These are phyloP conservation scores for Backusella circina DNA, from an alignment of 192 early-diverging fungal species.

Conservation along the genomic window DNA sequence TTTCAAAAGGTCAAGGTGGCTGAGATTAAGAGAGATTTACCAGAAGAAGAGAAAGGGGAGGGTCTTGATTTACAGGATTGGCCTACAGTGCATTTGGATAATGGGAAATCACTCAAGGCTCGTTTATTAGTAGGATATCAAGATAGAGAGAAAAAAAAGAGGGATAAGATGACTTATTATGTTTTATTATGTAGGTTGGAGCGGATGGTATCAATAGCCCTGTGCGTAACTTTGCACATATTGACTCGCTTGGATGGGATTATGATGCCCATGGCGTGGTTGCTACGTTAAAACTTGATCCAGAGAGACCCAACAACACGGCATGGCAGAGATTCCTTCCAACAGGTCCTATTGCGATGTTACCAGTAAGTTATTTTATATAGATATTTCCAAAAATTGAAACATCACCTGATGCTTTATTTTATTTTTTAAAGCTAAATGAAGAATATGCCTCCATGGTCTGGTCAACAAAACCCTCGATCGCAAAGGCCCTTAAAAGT, in stretches of 20 bases:
- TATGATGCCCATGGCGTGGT: constrained; percentile 87
- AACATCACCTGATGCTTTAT: background rate
- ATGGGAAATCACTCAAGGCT: constrained; percentile 57
- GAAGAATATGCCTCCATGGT: constrained; percentile 73
- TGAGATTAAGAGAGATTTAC: constrained; percentile 35
- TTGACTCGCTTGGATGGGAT: constrained; percentile 82
- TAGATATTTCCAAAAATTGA: background rate
- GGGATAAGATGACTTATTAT: background rate
- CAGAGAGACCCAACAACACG: constrained; percentile 46
- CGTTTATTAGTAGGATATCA: constrained; percentile 62
- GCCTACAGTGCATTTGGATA: constrained; percentile 70
- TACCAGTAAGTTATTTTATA: constrained; percentile 63
- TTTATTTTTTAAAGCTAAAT: constrained; percentile 45
- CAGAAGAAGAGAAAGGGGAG: background rate
- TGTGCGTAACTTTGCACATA: constrained; percentile 79
- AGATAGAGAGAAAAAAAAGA: background rate
- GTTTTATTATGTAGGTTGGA: constrained; percentile 53
- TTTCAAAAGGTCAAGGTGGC: constrained; percentile 68
- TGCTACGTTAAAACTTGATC: constrained; percentile 72
- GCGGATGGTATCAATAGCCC: constrained; percentile 87
- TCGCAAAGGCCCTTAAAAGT: constrained; percentile 60
- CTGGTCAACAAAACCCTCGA: constrained; percentile 76
- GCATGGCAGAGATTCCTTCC: constrained; percentile 97
- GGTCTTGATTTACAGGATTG: constrained; percentile 51
- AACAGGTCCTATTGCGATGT: constrained; percentile 87